Evolutionary conservation across 225 moss, liverwort and hornwort species (phyloP), one percentile per base, ranked within the genome.

Genomic region (Straminergon stramineum): DNA sequence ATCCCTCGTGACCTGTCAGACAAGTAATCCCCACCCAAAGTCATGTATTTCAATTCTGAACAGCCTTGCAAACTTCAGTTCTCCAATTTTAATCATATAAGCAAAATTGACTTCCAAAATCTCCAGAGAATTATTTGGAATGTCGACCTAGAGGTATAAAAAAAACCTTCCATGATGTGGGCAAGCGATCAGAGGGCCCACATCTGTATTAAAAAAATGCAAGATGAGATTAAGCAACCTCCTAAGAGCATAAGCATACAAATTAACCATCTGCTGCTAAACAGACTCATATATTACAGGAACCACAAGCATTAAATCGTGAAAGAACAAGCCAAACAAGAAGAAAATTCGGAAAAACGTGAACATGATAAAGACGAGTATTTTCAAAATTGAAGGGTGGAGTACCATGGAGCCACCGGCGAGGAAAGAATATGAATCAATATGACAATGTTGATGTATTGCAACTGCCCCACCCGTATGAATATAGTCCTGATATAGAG

Each of bases 401-500:
- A 81, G 62, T 92, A 97, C 98, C 98, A 97, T 96, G 67, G 96
- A 96, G 67, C 98, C 98, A 67, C 96, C 98, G 26, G 97, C 98
- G 13, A 97, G 93, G 88, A 98, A 98, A 79, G 97, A 95, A 92
- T 96, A 98, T 30, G 98, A 98, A 76, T 96, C 96, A 86, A 98
- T 91, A 82, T 97, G 93, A 91, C 97, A 97, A 91, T 93, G 95
- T 82, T 96, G 98, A 91, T 98, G 98, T 81, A 97, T 95, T 81
- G 97, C 97, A 91, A 96, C 97, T 60, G 93, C 98, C 88, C 98
- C 98, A 91, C 98, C 98, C 34, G 98, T 98, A 87, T 98, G 98
- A 83, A 97, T 92, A 84, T 96, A 95, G 87, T 98, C 96, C 98
- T 98, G 96, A 85, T 39, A 93, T 43, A 92, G 26, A 88, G 51